Conservation (phyloP, 129 eudicot genomes). For the Pittosporum tobira region DNA sequence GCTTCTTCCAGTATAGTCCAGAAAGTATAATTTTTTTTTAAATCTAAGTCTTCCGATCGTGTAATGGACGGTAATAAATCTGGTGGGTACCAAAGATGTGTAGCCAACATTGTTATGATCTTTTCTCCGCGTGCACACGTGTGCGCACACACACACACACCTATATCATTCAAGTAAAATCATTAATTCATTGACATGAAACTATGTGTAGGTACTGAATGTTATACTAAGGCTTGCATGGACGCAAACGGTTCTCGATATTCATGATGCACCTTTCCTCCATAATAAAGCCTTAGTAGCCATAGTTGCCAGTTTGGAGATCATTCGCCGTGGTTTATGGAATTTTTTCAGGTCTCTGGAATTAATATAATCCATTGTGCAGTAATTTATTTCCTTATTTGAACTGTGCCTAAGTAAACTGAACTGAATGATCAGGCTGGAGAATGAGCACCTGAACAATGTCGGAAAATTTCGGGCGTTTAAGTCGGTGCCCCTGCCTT, state of each 20-base stretch:
- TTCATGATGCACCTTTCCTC: constrained; percentile 37
- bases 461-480: constrained; percentile 59
- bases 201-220: constrained; percentile 36
- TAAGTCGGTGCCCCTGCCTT: constrained; percentile 56
- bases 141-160: not conserved
- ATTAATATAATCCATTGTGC: not conserved
- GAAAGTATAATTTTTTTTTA: no score
- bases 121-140: not conserved
- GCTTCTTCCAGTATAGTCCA: no score
- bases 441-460: constrained; percentile 65
- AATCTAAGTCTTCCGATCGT: no score
- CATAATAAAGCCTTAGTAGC: constrained; percentile 42
- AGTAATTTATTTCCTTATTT: no score
- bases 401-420: no score
- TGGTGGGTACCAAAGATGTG: no score
- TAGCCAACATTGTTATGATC: no score
- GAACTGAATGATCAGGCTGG: constrained; percentile 34
- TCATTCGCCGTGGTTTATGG: constrained; percentile 70
- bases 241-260: constrained; percentile 56
- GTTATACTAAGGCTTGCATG: constrained; percentile 66
- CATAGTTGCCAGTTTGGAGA: constrained; percentile 58
- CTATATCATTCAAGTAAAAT: not conserved
- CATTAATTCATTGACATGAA: not conserved
- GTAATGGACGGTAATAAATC: no score
- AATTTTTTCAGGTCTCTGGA: constrained; percentile 55